A percentile compares a stretch with the other conserved stretches of the same genome.
Evolutionary conservation across 495 filamentous ascomycete genomes (phyloP).

Genomic region (Neurospora sp.): DNA sequence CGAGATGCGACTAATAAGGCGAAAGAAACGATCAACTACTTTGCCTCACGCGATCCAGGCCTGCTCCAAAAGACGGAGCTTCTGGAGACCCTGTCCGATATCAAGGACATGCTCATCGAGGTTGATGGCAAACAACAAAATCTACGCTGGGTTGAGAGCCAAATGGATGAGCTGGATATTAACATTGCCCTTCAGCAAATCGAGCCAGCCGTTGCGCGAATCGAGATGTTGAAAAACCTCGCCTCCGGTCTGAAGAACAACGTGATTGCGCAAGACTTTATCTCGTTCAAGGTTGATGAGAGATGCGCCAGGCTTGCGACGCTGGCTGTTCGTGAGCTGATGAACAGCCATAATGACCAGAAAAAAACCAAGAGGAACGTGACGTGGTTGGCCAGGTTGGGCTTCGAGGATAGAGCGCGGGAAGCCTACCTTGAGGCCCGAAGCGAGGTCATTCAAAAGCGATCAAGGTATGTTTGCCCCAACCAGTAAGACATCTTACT

Average conservation of each 20-base stretch:
- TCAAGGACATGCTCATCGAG: constrained; percentile 77
- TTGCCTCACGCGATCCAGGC: constrained; percentile 60
- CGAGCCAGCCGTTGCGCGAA: constrained; percentile 66
- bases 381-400: constrained; percentile 71
- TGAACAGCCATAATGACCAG: constrained; percentile 60
- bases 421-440: constrained; percentile 78
- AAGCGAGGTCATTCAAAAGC: constrained; percentile 60
- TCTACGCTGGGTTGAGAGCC: constrained; percentile 85
- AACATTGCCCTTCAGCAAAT: constrained; percentile 87
- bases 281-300: constrained; percentile 80
- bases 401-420: constrained; percentile 80
- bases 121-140: constrained; percentile 95
- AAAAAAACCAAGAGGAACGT: constrained; percentile 63
- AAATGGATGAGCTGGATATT: constrained; percentile 94
- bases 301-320: constrained; percentile 69
- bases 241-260: constrained; percentile 75
- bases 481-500: not conserved
- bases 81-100: constrained; percentile 56
- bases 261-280: constrained; percentile 73
- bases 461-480: constrained; percentile 55
- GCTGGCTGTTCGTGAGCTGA: constrained; percentile 60
- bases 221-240: constrained; percentile 73
- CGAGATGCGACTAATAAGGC: constrained; percentile 68
- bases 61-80: constrained; percentile 62
- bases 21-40: constrained; percentile 72